phyloP scores from a whole-genome alignment of 2,329 filamentous ascomycete species.

The Akanthomyces muscarius region DNA sequence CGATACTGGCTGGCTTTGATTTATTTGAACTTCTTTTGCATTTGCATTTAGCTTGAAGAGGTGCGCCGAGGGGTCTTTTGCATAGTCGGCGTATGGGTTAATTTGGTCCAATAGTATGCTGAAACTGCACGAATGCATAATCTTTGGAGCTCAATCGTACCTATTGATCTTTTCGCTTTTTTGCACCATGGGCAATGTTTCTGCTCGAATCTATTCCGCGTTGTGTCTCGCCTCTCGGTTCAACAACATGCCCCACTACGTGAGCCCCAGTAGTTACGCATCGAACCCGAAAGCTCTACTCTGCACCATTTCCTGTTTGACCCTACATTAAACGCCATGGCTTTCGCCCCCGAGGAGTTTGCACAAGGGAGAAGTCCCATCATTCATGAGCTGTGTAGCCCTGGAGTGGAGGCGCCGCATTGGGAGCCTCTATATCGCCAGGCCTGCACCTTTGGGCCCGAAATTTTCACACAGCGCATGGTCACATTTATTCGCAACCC shows the following conservation, averaged over 20 bases:
- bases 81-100: background rate
- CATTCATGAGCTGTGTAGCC: constrained; percentile 31
- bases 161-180: too few species aligned
- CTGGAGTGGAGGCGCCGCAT: constrained; percentile 21
- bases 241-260: background rate
- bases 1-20: constrained; percentile 4
- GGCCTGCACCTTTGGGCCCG: constrained; percentile 58
- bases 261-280: too few species aligned
- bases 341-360: constrained; percentile 6
- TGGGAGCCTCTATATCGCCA: constrained; percentile 56
- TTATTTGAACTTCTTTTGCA: background rate
- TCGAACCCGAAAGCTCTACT: background rate
- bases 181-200: background rate
- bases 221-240: too few species aligned
- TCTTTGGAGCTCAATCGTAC: background rate
- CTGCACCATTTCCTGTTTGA: background rate
- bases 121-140: background rate
- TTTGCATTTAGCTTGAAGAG: background rate
- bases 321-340: background rate
- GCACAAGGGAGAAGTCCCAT: constrained; percentile 28
- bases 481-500: constrained; percentile 73
- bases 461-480: constrained; percentile 64
- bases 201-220: background rate
- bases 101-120: background rate
- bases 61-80: background rate